Conservation (phyloP, 75 land plant species). For the Selaginella tamariscina region DNA sequence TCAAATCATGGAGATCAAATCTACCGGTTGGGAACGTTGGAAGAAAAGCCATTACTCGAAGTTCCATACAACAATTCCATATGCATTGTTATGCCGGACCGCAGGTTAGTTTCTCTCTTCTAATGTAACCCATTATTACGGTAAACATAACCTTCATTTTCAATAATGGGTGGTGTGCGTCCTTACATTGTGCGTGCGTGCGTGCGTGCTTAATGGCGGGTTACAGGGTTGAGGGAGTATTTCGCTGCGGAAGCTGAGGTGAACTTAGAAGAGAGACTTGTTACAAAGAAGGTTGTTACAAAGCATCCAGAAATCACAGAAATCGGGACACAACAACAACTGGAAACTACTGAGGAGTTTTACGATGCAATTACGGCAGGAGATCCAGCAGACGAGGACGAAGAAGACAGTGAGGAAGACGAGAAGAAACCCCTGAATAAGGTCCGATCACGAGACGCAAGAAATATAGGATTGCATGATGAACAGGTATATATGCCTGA, state of each 20-base stretch:
- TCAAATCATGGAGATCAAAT: slow-evolving; percentile 59
- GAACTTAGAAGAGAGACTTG: background rate
- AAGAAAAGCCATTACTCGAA: slow-evolving; percentile 37
- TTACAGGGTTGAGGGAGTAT: slow-evolving; percentile 71
- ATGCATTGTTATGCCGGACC: slow-evolving; percentile 55
- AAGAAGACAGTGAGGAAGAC: slow-evolving; percentile 60
- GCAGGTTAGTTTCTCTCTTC: slow-evolving; percentile 39
- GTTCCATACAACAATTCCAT: slow-evolving; percentile 57
- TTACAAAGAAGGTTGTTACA: background rate
- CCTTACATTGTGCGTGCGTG: background rate
- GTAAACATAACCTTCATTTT: too few relatives aligned
- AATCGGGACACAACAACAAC: background rate
- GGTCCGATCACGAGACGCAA: slow-evolving; percentile 13
- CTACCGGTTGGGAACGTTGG: slow-evolving; percentile 61
- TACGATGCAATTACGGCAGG: slow-evolving; percentile 79
- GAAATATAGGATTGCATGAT: background rate
- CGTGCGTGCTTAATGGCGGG: background rate
- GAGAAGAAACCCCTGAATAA: slow-evolving; percentile 12
- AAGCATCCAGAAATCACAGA: background rate
- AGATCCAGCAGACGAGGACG: slow-evolving; percentile 37
- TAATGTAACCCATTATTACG: background rate
- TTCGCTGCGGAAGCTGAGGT: slow-evolving; percentile 59
- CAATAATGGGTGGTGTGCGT: background rate
- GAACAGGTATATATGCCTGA: background rate
- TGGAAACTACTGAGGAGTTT: slow-evolving; percentile 49